phyloP scores from a whole-genome alignment of 1,139 yeast genomes.

The Scheffersomyces lignicola region DNA sequence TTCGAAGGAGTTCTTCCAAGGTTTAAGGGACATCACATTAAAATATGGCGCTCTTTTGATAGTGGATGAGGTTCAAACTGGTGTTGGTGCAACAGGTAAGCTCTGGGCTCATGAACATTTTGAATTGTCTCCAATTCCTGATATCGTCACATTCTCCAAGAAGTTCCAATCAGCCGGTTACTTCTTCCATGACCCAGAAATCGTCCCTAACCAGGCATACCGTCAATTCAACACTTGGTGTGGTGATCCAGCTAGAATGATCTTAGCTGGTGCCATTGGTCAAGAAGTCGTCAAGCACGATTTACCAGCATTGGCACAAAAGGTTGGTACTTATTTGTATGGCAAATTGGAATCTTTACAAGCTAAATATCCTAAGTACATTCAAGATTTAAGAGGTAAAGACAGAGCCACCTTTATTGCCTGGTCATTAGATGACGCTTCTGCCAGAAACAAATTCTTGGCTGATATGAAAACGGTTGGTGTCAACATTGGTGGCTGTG shows the following conservation, averaged over 20 bases:
- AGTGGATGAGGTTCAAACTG: slow-evolving; percentile 85
- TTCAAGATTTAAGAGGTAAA: slow-evolving; percentile 69
- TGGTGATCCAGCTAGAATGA: slow-evolving; percentile 81
- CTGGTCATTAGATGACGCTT: slow-evolving; percentile 60
- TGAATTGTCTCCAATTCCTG: slow-evolving; percentile 70
- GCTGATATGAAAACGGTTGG: slow-evolving; percentile 58
- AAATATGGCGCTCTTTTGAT: slow-evolving; percentile 69
- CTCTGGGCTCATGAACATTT: slow-evolving; percentile 90
- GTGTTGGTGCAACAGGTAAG: slow-evolving; percentile 82
- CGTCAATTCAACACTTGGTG: slow-evolving; percentile 92
- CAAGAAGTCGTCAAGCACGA: slow-evolving; percentile 61
- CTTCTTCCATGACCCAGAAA: slow-evolving; percentile 69
- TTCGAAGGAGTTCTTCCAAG: slow-evolving; percentile 72
- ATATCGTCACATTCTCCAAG: slow-evolving; percentile 80
- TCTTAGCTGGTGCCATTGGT: slow-evolving; percentile 70
- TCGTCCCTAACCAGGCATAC: slow-evolving; percentile 70
- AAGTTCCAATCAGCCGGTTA: slow-evolving; percentile 87
- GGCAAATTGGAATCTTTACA: slow-evolving; percentile 51
- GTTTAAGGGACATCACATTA: slow-evolving; percentile 68
- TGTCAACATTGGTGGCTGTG: slow-evolving; percentile 80
- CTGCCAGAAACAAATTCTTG: slow-evolving; percentile 60
- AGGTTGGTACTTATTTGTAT: slow-evolving; percentile 66
- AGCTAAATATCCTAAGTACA: slow-evolving; percentile 48
- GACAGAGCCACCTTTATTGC: slow-evolving; percentile 78
- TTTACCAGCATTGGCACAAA: slow-evolving; percentile 53